A percentile compares a stretch with the other conserved stretches of the same genome.
Conservation (phyloP, 148 eudicot genomes). For the Polygonum aviculare region DNA sequence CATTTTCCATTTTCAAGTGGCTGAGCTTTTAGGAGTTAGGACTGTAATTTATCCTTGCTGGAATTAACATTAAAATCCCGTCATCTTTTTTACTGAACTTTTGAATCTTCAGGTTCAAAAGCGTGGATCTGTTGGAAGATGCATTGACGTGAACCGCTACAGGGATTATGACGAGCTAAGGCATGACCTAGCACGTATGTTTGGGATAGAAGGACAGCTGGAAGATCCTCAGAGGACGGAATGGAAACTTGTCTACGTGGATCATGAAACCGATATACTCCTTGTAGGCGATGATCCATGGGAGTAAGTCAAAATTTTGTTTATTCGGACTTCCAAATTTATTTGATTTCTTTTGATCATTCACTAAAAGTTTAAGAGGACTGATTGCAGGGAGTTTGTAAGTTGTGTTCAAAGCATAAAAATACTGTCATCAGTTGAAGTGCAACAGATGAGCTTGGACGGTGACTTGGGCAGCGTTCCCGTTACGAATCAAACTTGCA, state of each 20-base stretch:
- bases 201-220: conserved; percentile 89
- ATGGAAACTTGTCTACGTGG: conserved; percentile 96
- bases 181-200: conserved; percentile 88
- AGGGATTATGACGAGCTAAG: conserved; percentile 84
- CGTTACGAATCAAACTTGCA: conserved; percentile 73
- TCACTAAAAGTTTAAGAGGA: not conserved
- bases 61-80: not conserved
- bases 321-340: not conserved
- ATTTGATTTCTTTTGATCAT: not conserved
- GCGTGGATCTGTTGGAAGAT: conserved; percentile 97
- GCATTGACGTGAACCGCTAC: conserved; percentile 91
- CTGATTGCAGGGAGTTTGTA: conserved; percentile 72
- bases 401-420: conserved; percentile 95
- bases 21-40: not conserved
- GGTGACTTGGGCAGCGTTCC: conserved; percentile 70
- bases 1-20: not conserved
- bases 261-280: conserved; percentile 89
- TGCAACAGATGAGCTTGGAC: conserved; percentile 93
- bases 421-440: conserved; percentile 85
- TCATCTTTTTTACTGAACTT: not conserved
- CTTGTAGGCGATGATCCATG: conserved; percentile 98
- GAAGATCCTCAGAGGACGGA: conserved; percentile 87
- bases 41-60: not conserved
- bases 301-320: conserved; percentile 61
- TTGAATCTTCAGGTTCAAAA: conserved; percentile 66